Base-by-base conservation (phyloP, 2,329 filamentous ascomycete species). In the Pseudovirgaria hyperparasitica region DNA sequence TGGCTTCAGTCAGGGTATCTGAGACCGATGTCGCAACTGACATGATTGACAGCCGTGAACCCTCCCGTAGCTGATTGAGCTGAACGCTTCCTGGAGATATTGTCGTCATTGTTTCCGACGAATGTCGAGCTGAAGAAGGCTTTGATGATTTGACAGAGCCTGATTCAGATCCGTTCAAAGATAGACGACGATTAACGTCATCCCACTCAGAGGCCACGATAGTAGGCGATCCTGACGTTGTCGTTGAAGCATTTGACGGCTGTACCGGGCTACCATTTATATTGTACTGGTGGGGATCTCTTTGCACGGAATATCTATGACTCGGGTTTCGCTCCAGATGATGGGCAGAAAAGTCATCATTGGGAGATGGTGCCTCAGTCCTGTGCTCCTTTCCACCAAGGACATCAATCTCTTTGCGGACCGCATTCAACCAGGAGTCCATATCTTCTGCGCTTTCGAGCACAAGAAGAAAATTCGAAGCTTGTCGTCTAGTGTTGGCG, bases 391-490 rank as follows among this genome's bases (percentile, higher is more conserved):
- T 76, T 11, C 79, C 79, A 16, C 78, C 77, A 6, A 81, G 54
- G 5, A 62, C 60, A 39, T 82, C 74, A 27, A 87, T 85, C 42
- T 81, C 74, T 29, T 65, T 65, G 20, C 81, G 68, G 16, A 87
- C 57, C 0, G 66, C 62, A 1, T 65, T 63, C 46, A 87, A 71
- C 82, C 82, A 90, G 22, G 60, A 57, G 33, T 84, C 76, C 77
- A 87, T 81, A 23, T 81, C 74, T 35, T 77, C 71, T 2, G 76
- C 73, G 33, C 60, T 72, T 27, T 82, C 72, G 36, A 86, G 74
- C 0, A 87, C 71, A 46, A 90, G 63, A 14, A 90, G 55, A 29
- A 85, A 67, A 35, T 72, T 79, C 1, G 69, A 64, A 2, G 69
- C 68, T 11, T 64, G 58, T 34, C 66, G 65, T 42, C 66, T 70